A percentile compares a stretch with the other conserved stretches of the same genome.
Evolutionary conservation across 164 flowering plant species (phyloP).

Genomic region (Malania oleifera): DNA sequence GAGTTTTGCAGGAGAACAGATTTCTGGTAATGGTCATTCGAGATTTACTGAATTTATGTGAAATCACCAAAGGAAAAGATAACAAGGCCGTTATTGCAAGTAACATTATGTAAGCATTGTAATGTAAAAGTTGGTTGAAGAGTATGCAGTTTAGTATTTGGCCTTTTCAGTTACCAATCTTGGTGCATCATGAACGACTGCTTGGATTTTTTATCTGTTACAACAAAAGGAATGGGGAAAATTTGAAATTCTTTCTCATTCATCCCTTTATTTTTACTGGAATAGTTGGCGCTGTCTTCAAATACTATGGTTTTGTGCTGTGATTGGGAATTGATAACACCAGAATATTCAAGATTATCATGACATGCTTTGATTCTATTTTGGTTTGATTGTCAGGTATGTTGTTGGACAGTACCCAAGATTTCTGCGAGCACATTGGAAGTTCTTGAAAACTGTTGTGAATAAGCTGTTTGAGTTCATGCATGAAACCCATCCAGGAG

Average conservation of each 20-base stretch:
- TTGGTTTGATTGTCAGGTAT: constrained; percentile 57
- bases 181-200: background rate
- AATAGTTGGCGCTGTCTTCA: too few species aligned
- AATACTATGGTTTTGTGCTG: too few species aligned
- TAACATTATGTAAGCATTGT: constrained; percentile 85
- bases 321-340: too few species aligned
- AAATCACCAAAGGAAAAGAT: constrained; percentile 94
- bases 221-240: background rate
- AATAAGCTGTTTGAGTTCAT: constrained; percentile 97
- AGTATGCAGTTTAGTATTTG: background rate
- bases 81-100: constrained; percentile 99
- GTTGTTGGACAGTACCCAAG: constrained; percentile 99
- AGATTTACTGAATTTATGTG: constrained; percentile 90
- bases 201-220: background rate
- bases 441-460: constrained; percentile 96
- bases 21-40: constrained; percentile 98
- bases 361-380: background rate
- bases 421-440: constrained; percentile 98
- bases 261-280: too few species aligned
- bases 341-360: background rate
- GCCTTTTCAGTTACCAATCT: background rate
- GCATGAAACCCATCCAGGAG: constrained; percentile 99
- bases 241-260: background rate
- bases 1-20: constrained; percentile 81
- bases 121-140: background rate